Evolutionary conservation across 306 rosid species (phyloP), one percentile per base, ranked within the genome.

Genomic region (Acmispon strigosus): DNA sequence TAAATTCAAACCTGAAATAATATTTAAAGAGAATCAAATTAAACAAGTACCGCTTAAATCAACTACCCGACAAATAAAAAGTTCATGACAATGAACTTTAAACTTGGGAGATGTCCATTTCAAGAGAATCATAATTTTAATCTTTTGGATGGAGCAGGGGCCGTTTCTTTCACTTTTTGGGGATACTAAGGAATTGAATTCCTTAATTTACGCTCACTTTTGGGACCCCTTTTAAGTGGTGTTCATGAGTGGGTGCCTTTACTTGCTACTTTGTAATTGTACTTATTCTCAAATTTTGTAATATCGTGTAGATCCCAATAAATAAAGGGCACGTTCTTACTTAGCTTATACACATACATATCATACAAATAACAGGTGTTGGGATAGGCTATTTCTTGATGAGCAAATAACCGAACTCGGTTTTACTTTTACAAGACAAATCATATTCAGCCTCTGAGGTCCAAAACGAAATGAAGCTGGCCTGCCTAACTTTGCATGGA

Each of bases 121-220:
- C 54, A 37, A 45, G 15, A 54, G 51, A 74, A 62, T 70, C 75
- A 72, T 67, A 29, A 75, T 76, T 62, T 49, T 58, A 43, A 43
- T 78, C 50, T 61, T 60, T 60, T 69, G 76, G 71, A 14, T 74
- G 77, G 41, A 51, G 29, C 69, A 79, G 71, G 55, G 53, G 63
- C 65, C 41, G 56, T 75, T 83, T 37, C 72, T 70, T 83, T 59
- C 57, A 72, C 77, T 32, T 81, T 74, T 74, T 58, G 47, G 43
- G 72, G 32, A 65, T 50, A 52, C 73, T 67, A 61, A 63, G 78
- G 79, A 75, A 76, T 71, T 32, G 78, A 75, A 39, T 69, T 81
- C 89, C 91, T 82, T 82, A 85, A 87, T 82, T 90, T 87, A 75
- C 88, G 87, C 86, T 29, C 81, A 72, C 80, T 82, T 84, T 74